Conservation (phyloP, 1,284 basidiomycete genomes). For the Puccinia polysora region DNA sequence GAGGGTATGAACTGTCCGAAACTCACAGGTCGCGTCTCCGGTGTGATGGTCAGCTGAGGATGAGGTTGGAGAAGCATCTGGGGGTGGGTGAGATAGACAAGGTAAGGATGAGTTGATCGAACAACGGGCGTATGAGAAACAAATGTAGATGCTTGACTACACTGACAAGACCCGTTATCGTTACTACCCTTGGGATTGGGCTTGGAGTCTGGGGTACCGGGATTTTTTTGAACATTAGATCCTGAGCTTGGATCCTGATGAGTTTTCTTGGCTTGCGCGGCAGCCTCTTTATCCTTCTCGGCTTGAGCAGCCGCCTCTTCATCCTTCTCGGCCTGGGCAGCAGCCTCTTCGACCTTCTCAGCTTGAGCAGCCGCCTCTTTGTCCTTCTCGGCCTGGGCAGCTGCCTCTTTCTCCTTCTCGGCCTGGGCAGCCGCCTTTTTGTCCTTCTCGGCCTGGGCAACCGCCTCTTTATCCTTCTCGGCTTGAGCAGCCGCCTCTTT, state of each 20-base stretch:
- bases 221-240: background rate
- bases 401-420: background rate
- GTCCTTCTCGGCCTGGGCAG: background rate
- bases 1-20: background rate
- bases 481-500: background rate
- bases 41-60: background rate
- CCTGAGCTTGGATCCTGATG: too few species aligned
- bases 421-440: background rate
- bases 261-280: too few species aligned
- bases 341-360: background rate
- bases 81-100: background rate
- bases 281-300: background rate
- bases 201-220: slow-evolving; percentile 6
- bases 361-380: background rate
- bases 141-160: too few species aligned
- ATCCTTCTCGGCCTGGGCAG: too few species aligned
- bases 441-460: background rate
- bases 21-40: slow-evolving; percentile 43
- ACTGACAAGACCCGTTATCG: too few species aligned
- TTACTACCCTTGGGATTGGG: too few species aligned
- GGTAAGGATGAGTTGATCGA: too few species aligned
- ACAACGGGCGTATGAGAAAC: too few species aligned
- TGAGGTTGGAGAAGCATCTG: background rate
- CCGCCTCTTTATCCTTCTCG: background rate
- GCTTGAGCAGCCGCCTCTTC: background rate